Percentiles rank a stretch among this genome's conserved stretches.
Conservation (phyloP, 345 rosid species). For the Abelmoschus esculentus region DNA sequence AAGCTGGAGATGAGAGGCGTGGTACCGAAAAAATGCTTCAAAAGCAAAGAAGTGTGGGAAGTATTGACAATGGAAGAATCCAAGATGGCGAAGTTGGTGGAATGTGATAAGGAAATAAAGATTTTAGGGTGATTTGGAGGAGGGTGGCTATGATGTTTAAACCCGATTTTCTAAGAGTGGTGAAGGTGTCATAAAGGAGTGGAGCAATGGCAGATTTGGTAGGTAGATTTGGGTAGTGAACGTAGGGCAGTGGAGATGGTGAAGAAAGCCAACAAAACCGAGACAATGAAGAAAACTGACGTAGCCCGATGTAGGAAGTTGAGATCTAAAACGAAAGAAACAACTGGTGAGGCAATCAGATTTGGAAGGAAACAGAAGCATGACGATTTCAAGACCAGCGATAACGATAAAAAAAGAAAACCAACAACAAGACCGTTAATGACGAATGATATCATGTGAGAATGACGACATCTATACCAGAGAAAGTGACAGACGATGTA, state of each 20-base stretch:
- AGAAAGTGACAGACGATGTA: too few species aligned
- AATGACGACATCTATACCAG: too few species aligned
- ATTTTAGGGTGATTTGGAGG: slow-evolving; percentile 54
- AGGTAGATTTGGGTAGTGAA: slow-evolving; percentile 17
- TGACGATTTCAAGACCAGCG: too few species aligned
- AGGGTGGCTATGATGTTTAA: slow-evolving; percentile 56
- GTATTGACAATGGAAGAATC: slow-evolving; percentile 47
- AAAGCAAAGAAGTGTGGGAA: slow-evolving; percentile 41
- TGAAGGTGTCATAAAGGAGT: slow-evolving; percentile 45
- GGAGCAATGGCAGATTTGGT: slow-evolving; percentile 19
- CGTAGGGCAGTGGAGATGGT: slow-evolving; percentile 53
- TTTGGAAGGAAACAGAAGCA: too few species aligned
- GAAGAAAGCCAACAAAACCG: slow-evolving; percentile 54
- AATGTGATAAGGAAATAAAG: slow-evolving; percentile 44
- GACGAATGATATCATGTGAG: too few species aligned
- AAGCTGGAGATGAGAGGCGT: slow-evolving; percentile 44
- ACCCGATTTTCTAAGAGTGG: slow-evolving; percentile 45
- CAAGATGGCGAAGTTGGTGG: slow-evolving; percentile 67
- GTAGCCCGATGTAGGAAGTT: too few species aligned
- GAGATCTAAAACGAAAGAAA: too few species aligned
- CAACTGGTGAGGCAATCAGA: too few species aligned
- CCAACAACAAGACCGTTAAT: too few species aligned
- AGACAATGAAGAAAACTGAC: slow-evolving; percentile 46
- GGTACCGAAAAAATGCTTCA: slow-evolving; percentile 67
- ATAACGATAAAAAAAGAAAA: too few species aligned